Conservation (phyloP, 23 red algal species). For the Agarophyton chilense region DNA sequence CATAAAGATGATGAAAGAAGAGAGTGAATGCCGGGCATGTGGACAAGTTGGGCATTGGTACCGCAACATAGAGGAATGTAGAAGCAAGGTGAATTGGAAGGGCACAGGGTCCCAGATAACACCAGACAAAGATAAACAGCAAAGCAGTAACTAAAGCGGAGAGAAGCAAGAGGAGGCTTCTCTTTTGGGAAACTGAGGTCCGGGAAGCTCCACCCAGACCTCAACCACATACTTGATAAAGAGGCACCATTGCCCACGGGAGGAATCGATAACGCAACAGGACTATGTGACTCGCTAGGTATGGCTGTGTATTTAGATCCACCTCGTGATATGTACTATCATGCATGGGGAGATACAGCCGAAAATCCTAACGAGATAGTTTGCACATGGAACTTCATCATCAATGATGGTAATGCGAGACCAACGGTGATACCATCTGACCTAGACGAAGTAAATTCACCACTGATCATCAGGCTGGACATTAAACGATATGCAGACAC, state of each 20-base stretch:
- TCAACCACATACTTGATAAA: constrained; percentile 28
- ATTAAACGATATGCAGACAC: constrained; percentile 12
- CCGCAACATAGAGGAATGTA: not conserved
- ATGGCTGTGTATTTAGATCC: not conserved
- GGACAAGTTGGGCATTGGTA: not conserved
- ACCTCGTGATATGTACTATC: constrained; percentile 14
- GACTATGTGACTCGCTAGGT: constrained; percentile 23
- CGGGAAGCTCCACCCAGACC: not conserved
- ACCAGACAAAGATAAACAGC: not conserved
- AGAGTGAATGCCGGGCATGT: not conserved
- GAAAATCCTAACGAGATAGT: constrained; percentile 25
- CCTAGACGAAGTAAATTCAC: not conserved
- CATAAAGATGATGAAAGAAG: not conserved
- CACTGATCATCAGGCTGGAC: constrained; percentile 33
- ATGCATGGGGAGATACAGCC: constrained; percentile 1
- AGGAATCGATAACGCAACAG: constrained; percentile 34
- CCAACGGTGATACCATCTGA: constrained; percentile 20
- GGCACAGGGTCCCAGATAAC: not conserved
- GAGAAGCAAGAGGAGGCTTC: too few species aligned
- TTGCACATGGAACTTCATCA: constrained; percentile 19
- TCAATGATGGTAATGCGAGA: not conserved
- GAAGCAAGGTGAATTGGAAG: too few species aligned
- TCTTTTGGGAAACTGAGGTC: not conserved
- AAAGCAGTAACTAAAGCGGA: too few species aligned
- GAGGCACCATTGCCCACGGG: constrained; percentile 24